Base-by-base conservation (phyloP, 306 rosid species). In the Vachellia collinsii region DNA sequence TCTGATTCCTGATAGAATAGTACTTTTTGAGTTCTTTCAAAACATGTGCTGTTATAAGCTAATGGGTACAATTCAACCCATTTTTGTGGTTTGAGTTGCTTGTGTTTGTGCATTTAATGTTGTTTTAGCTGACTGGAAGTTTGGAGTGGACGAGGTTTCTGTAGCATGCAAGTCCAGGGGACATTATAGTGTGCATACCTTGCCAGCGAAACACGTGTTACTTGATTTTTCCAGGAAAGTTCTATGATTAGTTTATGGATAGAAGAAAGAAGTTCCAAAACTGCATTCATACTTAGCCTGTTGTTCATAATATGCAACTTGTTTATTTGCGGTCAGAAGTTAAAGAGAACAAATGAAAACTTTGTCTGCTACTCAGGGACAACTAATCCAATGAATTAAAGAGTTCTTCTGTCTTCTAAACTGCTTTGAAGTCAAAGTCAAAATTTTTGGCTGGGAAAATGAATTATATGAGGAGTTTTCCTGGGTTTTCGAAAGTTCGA, bases 371-470 rank as follows among this genome's bases (percentile, higher is more conserved):
- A 71, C 38, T 17, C 25, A n/a, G 56, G 51, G 71, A 74, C 78
- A 37, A 37, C 48, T 46, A 66, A 59, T 43, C 74, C 12, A 43
- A 58, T 69, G 69, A 68, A 12, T 59, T 22, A 14, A 22, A 8
- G 14, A 50, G 44, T 51, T 75, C 51, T 65, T 36, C 43, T 74
- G 23, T 72, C 39, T 76, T n/a, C 43, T 72, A 72, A 72, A 62
- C 62, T 59, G 12, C 29, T 67, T 58, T 81, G 13, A 65, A 72
- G 65, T 74, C 77, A 48, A 72, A 47, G 70, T 68, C 70, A 67
- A 62, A 78, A 76, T 20, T 64, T 66, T 79, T 85, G 76, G 46
- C 61, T 37, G 44, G 81, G 79, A 71, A 82, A 70, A 69, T 79
- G 76, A 62, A 75, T 63, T 50, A 75, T 63, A 53, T 70, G 79